These are phyloP conservation scores for Brasenia schreberi DNA, from an alignment of 164 flowering plant species.

Conservation along the genomic window DNA sequence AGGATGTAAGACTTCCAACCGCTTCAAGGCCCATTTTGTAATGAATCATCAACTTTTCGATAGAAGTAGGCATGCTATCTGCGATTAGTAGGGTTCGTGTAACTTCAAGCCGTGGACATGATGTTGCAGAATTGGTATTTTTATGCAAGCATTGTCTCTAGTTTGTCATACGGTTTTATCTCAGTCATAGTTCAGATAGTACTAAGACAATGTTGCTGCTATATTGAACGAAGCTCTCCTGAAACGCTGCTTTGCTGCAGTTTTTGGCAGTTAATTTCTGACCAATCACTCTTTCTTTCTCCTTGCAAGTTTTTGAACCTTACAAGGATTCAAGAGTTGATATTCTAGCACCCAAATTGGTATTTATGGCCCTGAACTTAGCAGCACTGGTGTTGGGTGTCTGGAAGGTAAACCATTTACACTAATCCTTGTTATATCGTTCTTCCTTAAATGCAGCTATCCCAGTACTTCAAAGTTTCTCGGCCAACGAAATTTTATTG, in stretches of 20 bases:
- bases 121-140: no score
- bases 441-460: neutral
- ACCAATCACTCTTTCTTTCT: neutral
- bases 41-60: no score
- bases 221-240: neutral
- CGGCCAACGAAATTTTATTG: neutral
- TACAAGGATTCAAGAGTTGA: slow-evolving; percentile 82
- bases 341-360: slow-evolving; percentile 63
- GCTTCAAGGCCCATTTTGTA: no score
- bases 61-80: no score
- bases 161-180: no score
- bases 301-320: slow-evolving; percentile 87
- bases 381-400: slow-evolving; percentile 71
- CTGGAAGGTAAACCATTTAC: slow-evolving; percentile 64
- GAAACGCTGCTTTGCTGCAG: neutral
- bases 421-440: neutral
- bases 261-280: neutral
- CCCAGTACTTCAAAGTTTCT: slow-evolving; percentile 2
- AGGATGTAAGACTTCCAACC: no score
- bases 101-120: no score
- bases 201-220: neutral
- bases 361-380: slow-evolving; percentile 76
- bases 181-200: no score
- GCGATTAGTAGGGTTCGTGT: no score
- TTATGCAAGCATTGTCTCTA: no score